Evolutionary conservation across 495 filamentous ascomycete genomes (phyloP), one percentile per base, ranked within the genome.

Genomic region (Penicillium taxi): DNA sequence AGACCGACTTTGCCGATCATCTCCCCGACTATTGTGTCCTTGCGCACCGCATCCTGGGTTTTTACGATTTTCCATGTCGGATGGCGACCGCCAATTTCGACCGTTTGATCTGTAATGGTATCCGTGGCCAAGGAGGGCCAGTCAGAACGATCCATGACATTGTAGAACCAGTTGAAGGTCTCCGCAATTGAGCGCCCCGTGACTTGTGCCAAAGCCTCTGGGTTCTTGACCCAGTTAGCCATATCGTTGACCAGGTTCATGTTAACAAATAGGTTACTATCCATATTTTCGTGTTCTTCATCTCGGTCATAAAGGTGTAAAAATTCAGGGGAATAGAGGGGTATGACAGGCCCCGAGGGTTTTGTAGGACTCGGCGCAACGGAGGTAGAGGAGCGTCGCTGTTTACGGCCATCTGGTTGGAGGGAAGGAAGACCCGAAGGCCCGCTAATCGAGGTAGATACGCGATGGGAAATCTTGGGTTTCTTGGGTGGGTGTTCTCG

Each of bases 1-100:
- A 82, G 73, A 1, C 86, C 89, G 27, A 98, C 78, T 48, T 82
- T 78, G 26, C 91, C 91, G 48, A 82, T 88, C 26, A 96, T 72
- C 53, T 96, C 86, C 14, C 89, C 82, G 35, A 98, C 77, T 14
- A 81, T 80, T 5, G 76, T 73, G 23, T 80, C 75, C 42, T 78
- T 76, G 4, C 63, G 69, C 13, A 87, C 74, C 14, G 59, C 42
- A 56, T 71, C 44, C 56, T 77, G 72, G n/a, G 78, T 80, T 12
- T 70, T 80, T 18, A 96, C 66, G 26, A 72, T 77, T 45, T 81
- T 82, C 78, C 81, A 90, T n/a, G 58, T 64, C 32, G 82, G 63
- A 68, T 67, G 41, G 39, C 47, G 48, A 44, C 71, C 52, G 42
- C 69, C 50, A 50, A 65, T 44, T 47, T 75, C 62, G 13, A 64